These are phyloP conservation scores for Termitomyces sp. DNA, from an alignment of 768 basidiomycete species.

Conservation along the genomic window DNA sequence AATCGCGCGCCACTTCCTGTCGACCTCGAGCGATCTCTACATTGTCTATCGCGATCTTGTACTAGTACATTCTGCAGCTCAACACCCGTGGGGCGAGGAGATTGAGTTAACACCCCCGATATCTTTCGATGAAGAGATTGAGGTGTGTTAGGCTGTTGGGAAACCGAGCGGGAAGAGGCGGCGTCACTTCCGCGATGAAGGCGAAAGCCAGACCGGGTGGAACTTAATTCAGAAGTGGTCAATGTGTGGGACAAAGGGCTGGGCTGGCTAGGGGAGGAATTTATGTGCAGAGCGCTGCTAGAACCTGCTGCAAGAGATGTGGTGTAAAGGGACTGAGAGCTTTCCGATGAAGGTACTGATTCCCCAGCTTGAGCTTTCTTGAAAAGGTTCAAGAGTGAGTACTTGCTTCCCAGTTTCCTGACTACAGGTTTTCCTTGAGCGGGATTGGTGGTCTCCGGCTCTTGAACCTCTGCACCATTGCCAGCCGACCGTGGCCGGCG, in stretches of 20 bases:
- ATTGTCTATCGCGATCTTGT: conserved; percentile 23
- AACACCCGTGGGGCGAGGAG: conserved; percentile 33
- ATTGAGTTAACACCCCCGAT: conserved; percentile 21
- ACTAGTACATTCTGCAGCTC: conserved; percentile 44
- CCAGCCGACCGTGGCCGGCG: conserved; percentile 71
- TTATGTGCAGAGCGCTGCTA: conserved; percentile 18
- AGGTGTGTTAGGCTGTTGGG: conserved; percentile 8
- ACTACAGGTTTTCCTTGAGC: conserved; percentile 28
- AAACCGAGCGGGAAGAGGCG: conserved; percentile 17
- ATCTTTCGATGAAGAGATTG: conserved; percentile 16
- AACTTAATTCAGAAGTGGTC: conserved; percentile 14
- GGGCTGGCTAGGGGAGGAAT: conserved; percentile 17
- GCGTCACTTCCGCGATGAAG: conserved; percentile 29
- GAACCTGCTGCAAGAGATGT: conserved; percentile 17
- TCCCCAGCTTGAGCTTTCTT: conserved; percentile 48
- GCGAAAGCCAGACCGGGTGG: conserved; percentile 15
- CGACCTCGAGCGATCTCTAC: conserved; percentile 28
- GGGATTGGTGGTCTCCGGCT: conserved; percentile 16
- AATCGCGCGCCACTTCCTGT: conserved; percentile 17
- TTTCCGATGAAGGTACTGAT: conserved; percentile 13
- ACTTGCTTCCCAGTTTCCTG: conserved; percentile 58
- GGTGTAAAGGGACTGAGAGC: conserved; percentile 10
- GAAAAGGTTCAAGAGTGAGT: conserved; percentile 71
- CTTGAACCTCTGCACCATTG: conserved; percentile 48
- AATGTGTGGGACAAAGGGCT: conserved; percentile 17